Evolutionary conservation across 1,139 yeast species (phyloP).

Genomic region (Tardiomyces depauwii): DNA sequence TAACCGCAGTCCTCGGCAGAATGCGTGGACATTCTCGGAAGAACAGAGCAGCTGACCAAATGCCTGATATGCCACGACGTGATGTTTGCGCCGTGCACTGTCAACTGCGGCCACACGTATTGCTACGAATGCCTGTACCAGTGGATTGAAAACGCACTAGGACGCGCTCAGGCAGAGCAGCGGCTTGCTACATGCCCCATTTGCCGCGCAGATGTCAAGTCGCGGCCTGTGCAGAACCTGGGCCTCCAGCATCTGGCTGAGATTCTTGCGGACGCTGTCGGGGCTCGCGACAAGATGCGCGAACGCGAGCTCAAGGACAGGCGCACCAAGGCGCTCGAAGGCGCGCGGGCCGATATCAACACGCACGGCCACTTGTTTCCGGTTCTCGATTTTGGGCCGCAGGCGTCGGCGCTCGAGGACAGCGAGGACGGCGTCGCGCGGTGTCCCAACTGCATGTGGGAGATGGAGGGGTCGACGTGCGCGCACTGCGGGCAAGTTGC

Average conservation of each 20-base stretch:
- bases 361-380: slow-evolving; percentile 30
- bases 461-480: slow-evolving; percentile 47
- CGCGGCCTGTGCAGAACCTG: slow-evolving; percentile 37
- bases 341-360: background rate
- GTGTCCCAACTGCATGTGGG: slow-evolving; percentile 80
- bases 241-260: slow-evolving; percentile 24
- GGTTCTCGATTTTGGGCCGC: slow-evolving; percentile 32
- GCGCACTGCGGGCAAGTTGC: slow-evolving; percentile 32
- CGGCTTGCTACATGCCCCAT: slow-evolving; percentile 36
- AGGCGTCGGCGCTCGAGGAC: slow-evolving; percentile 43
- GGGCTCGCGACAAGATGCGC: slow-evolving; percentile 3
- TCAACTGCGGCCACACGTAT: slow-evolving; percentile 28
- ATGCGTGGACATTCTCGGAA: background rate
- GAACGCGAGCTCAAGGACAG: slow-evolving; percentile 12
- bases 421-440: slow-evolving; percentile 69
- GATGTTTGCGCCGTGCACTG: slow-evolving; percentile 26
- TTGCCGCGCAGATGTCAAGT: slow-evolving; percentile 36
- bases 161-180: slow-evolving; percentile 1
- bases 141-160: slow-evolving; percentile 38
- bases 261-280: slow-evolving; percentile 10
- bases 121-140: slow-evolving; percentile 35
- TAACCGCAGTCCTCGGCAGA: background rate
- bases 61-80: slow-evolving; percentile 23
- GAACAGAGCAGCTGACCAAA: background rate
- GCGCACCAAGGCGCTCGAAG: background rate